Evolutionary conservation across 2,329 filamentous ascomycete species (phyloP), one percentile per base, ranked within the genome.

Genomic region (Penicillium vulpinum): DNA sequence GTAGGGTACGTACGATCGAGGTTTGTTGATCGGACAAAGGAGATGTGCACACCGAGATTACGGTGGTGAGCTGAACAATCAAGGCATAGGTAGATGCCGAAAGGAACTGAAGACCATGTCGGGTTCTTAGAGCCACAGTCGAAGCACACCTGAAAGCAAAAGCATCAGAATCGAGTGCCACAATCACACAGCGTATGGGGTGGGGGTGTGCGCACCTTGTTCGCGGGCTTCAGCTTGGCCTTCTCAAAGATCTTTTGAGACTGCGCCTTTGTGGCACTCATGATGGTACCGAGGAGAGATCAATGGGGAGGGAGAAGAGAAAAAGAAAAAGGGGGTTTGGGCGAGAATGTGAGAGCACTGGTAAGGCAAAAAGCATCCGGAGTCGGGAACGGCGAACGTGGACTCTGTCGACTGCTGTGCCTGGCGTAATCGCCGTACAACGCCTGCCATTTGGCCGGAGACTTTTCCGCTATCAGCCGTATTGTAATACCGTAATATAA

Each of bases 241-340:
- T 97, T 97, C 81, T 96, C 90, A 79, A 99, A 99, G 77, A 99
- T 91, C 80, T 92, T 93, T 76, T 93, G 90, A 78, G 93, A 97
- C 82, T 97, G 87, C 74, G 91, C 86, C 83, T 97, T 99, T 51
- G 90, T 88, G 73, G 94, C 94, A 75, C 81, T 82, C 84, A 86
- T 85, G 49, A 58, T 76, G 57, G 28, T 26, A 48, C 40, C 24
- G 58, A 36, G 35, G 39, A 52, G 45, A 46, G n/a, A 35, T 56
- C 47, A 57, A 40, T 49, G 35, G 51, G 49, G 53, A 44, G 36
- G 33, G 53, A 22, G 46, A 54, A 44, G 28, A 41, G 55, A 60
- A 57, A 36, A 54, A 53, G 55, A 43, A 54, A 54, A 61, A 51
- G 45, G 58, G 54, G 33, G 48, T 36, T 45, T 51, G 51, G 43